Conservation (phyloP, 2,329 filamentous ascomycete genomes). For the Penicillium rolfsii region DNA sequence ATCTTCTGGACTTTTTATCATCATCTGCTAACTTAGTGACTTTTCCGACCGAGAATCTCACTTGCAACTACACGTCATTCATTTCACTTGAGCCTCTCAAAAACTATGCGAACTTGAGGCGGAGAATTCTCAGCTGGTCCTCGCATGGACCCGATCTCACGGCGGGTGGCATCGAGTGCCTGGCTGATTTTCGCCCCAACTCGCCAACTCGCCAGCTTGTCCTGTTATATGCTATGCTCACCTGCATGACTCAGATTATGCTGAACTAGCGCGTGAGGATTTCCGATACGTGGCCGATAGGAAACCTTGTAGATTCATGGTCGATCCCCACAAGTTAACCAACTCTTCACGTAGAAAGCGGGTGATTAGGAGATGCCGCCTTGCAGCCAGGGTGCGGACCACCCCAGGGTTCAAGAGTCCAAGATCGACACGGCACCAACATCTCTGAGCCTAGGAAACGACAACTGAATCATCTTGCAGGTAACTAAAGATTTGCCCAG, state of each 20-base stretch:
- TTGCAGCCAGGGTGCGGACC: constrained; percentile 17
- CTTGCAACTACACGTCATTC: neutral
- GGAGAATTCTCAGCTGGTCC: constrained; percentile 12
- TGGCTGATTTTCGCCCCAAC: neutral
- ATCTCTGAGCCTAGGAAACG: neutral
- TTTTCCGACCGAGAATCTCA: neutral
- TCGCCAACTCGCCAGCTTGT: no score
- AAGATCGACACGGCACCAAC: neutral
- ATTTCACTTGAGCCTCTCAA: no score
- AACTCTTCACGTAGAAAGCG: neutral
- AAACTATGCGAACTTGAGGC: neutral
- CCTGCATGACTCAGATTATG: constrained; percentile 5
- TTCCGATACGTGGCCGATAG: neutral
- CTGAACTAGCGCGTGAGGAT: neutral
- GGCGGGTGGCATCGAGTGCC: neutral
- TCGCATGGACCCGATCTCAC: constrained; percentile 5
- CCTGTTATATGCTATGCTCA: neutral
- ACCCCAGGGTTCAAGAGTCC: neutral
- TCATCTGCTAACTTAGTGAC: neutral
- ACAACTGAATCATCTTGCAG: constrained; percentile 4
- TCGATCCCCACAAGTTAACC: neutral
- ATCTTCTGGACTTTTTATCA: neutral
- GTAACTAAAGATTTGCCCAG: neutral
- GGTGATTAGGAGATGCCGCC: neutral
- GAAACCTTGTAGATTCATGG: neutral